A percentile compares a stretch with the other conserved stretches of the same genome.
phyloP scores from a whole-genome alignment of 768 basidiomycete genomes.

The Russula dissimulans region DNA sequence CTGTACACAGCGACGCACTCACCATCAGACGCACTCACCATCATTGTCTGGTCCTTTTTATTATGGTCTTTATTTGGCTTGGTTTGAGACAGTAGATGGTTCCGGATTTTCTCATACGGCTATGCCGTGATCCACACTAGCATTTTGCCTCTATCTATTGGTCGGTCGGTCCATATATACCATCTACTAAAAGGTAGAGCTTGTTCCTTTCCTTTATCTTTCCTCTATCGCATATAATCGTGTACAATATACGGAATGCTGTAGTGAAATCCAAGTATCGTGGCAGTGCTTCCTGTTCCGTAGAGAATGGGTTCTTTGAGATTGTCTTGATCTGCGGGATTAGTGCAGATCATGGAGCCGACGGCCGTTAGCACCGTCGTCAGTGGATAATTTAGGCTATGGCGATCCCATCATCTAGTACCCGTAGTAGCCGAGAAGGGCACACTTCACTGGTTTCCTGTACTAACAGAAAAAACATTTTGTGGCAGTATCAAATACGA shows the following conservation, averaged over 20 bases:
- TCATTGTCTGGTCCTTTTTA: not conserved
- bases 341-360: too few relatives aligned
- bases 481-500: too few relatives aligned
- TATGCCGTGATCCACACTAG: not conserved
- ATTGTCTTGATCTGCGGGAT: too few relatives aligned
- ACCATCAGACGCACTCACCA: not conserved
- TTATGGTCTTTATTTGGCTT: not conserved
- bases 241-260: not conserved
- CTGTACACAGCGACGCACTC: not conserved
- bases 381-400: too few relatives aligned
- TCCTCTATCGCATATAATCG: not conserved
- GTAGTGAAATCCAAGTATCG: not conserved
- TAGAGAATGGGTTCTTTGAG: too few relatives aligned
- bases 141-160: not conserved
- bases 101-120: not conserved
- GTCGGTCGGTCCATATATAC: not conserved
- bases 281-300: too few relatives aligned
- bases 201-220: not conserved
- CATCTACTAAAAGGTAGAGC: constrained; percentile 1
- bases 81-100: not conserved
- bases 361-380: not conserved
- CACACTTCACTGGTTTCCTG: too few relatives aligned
- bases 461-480: too few relatives aligned
- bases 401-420: too few relatives aligned
- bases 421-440: too few relatives aligned